phyloP scores from a whole-genome alignment of 441 rosid genomes.

The Adansonia madagascariensis region DNA sequence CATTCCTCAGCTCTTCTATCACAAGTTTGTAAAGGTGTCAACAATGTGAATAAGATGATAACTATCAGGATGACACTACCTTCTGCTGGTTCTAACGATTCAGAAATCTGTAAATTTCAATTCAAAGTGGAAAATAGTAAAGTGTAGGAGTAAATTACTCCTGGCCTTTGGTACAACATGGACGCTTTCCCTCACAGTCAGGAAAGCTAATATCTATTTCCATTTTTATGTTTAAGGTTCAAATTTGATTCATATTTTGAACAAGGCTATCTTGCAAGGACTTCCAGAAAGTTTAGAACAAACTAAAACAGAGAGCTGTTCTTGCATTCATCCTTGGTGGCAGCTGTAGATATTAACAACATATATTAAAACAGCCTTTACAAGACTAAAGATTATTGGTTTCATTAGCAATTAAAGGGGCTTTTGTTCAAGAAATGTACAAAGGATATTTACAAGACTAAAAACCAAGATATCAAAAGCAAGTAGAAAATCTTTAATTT shows the following conservation, averaged over 20 bases:
- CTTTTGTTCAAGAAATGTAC: neutral
- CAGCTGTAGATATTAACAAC: neutral
- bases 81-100: neutral
- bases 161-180: neutral
- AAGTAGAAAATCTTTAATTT: neutral
- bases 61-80: neutral
- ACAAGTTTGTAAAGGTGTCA: neutral
- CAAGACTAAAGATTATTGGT: neutral
- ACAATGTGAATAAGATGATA: neutral
- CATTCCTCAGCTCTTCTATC: neutral
- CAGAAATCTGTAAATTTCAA: slow-evolving; percentile 3
- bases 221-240: neutral
- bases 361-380: neutral
- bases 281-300: neutral
- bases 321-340: slow-evolving; percentile 4
- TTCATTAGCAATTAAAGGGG: neutral
- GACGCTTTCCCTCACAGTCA: neutral
- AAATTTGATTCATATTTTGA: slow-evolving; percentile 10
- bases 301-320: neutral
- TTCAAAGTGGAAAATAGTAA: slow-evolving; percentile 10
- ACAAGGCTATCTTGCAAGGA: neutral
- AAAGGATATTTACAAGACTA: neutral
- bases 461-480: neutral
- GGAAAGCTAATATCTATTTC: neutral
- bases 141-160: neutral